A percentile compares a stretch with the other conserved stretches of the same genome.
These are phyloP conservation scores for Lophiostoma macrostomum DNA, from an alignment of 495 filamentous ascomycete genomes.

Conservation along the genomic window DNA sequence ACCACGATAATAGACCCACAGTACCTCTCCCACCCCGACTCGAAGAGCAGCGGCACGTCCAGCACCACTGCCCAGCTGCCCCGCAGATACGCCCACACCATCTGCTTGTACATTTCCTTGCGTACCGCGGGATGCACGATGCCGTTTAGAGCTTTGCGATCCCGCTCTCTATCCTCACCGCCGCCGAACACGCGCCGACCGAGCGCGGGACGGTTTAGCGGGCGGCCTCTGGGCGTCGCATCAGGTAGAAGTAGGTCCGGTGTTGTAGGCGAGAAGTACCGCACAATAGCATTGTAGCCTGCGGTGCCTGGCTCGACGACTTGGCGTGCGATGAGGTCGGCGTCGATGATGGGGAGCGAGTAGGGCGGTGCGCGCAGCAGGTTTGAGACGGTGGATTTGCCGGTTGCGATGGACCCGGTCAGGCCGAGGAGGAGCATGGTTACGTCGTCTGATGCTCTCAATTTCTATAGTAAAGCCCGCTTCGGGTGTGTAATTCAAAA, in stretches of 20 bases:
- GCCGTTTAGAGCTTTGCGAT: constrained; percentile 72
- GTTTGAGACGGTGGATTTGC: constrained; percentile 91
- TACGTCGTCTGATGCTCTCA: neutral
- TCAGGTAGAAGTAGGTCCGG: constrained; percentile 74
- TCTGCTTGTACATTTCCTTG: constrained; percentile 65
- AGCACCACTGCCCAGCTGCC: constrained; percentile 87
- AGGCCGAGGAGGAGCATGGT: constrained; percentile 92
- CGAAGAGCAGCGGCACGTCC: constrained; percentile 89
- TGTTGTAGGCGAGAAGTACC: constrained; percentile 72
- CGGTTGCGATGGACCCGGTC: constrained; percentile 95
- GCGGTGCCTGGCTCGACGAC: constrained; percentile 87
- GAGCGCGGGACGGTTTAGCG: constrained; percentile 81
- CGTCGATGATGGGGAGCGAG: constrained; percentile 89
- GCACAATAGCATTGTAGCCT: constrained; percentile 75
- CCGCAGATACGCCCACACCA: constrained; percentile 52
- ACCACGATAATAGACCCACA: constrained; percentile 85
- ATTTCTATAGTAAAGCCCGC: too few species aligned
- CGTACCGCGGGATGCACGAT: constrained; percentile 90
- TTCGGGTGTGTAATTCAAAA: too few species aligned
- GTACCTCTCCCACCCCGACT: constrained; percentile 73
- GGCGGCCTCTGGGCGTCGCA: constrained; percentile 51
- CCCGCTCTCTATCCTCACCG: constrained; percentile 57
- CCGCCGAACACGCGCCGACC: constrained; percentile 82
- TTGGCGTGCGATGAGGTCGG: constrained; percentile 83
- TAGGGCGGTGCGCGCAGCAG: constrained; percentile 77